These are phyloP conservation scores for Cardamine resedifolia DNA, from an alignment of 345 rosid genomes.

Conservation along the genomic window DNA sequence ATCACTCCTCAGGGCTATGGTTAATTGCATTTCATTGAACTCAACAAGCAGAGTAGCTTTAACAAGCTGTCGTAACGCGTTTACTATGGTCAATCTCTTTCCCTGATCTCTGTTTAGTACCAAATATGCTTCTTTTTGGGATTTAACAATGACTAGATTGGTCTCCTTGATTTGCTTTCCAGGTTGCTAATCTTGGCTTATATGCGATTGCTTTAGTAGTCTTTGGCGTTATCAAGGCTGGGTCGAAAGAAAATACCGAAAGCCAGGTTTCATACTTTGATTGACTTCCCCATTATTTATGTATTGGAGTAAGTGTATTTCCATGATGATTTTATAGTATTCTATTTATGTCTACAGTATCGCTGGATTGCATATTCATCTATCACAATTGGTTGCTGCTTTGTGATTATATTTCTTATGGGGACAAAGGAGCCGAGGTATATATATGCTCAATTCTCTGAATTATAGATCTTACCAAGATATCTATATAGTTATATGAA, in stretches of 20 bases:
- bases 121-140: slow-evolving; percentile 6
- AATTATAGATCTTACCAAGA: background rate
- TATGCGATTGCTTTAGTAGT: slow-evolving; percentile 77
- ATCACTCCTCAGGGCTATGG: slow-evolving; percentile 69
- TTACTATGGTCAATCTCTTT: slow-evolving; percentile 70
- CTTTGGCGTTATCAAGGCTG: slow-evolving; percentile 47
- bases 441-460: slow-evolving; percentile 7
- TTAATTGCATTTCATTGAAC: slow-evolving; percentile 85
- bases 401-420: slow-evolving; percentile 71
- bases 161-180: slow-evolving; percentile 12
- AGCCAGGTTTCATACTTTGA: slow-evolving; percentile 55
- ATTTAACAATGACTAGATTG: slow-evolving; percentile 4
- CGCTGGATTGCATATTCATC: slow-evolving; percentile 91
- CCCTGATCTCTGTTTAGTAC: slow-evolving; percentile 9
- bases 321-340: slow-evolving; percentile 7
- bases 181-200: slow-evolving; percentile 94
- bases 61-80: slow-evolving; percentile 93
- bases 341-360: slow-evolving; percentile 53
- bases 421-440: slow-evolving; percentile 94
- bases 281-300: background rate
- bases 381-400: slow-evolving; percentile 77
- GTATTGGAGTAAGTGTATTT: background rate
- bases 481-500: background rate
- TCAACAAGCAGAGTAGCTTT: slow-evolving; percentile 85
- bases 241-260: slow-evolving; percentile 61